phyloP scores from a whole-genome alignment of 2,329 filamentous ascomycete species.

The Xylariales sp. region DNA sequence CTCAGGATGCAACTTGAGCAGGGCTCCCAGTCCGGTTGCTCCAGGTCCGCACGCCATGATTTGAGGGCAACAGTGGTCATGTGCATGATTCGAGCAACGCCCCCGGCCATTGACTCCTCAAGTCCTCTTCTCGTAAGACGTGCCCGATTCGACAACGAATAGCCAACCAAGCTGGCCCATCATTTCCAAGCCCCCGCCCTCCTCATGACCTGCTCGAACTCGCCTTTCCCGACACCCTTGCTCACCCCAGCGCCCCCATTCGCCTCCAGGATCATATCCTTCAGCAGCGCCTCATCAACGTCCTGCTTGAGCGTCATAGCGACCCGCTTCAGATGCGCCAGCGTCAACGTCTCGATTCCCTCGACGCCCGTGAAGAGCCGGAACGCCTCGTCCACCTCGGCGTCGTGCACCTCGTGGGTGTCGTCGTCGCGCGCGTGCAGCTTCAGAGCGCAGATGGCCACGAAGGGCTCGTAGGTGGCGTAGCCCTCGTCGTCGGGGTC shows the following conservation, averaged over 20 bases:
- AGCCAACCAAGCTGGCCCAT: too few species aligned
- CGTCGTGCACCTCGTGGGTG: constrained; percentile 47
- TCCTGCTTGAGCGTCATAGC: constrained; percentile 80
- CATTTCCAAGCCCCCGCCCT: constrained; percentile 77
- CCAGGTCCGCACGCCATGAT: too few species aligned
- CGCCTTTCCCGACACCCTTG: constrained; percentile 67
- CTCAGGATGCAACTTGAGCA: too few species aligned
- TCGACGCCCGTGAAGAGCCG: constrained; percentile 64
- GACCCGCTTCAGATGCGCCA: constrained; percentile 73
- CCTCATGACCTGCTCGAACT: constrained; percentile 84
- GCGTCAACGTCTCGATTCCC: constrained; percentile 57
- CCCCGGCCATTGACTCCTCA: too few species aligned
- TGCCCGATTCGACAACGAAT: too few species aligned
- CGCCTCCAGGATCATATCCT: constrained; percentile 93
- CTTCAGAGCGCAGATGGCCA: constrained; percentile 85
- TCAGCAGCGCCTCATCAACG: constrained; percentile 75
- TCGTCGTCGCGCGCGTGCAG: constrained; percentile 57
- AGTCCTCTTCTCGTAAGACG: too few species aligned
- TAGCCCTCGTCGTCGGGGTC: constrained; percentile 79
- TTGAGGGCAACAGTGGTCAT: too few species aligned
- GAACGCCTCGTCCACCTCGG: constrained; percentile 79
- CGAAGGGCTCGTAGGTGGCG: constrained; percentile 74
- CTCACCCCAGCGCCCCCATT: constrained; percentile 73
- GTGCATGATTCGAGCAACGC: too few species aligned
- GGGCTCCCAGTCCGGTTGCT: too few species aligned